These are phyloP conservation scores for Diaporthe sp. DNA, from an alignment of 2,329 filamentous ascomycete genomes.

Conservation along the genomic window DNA sequence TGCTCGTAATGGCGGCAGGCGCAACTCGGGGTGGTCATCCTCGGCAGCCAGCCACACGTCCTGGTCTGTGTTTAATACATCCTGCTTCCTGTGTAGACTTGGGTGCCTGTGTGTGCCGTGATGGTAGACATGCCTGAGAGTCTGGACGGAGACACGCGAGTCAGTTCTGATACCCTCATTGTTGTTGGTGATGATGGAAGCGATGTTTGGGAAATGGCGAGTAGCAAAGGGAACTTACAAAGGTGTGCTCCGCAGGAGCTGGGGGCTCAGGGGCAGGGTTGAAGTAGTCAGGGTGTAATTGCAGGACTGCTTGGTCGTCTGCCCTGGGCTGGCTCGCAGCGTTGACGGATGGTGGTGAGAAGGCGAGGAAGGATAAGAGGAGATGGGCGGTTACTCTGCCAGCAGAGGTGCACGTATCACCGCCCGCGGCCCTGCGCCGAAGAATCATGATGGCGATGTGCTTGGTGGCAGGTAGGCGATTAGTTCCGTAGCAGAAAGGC, in stretches of 20 bases:
- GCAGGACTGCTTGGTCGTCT: constrained; percentile 59
- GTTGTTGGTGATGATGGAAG: neutral
- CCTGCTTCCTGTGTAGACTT: constrained; percentile 79
- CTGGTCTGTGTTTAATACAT: constrained; percentile 70
- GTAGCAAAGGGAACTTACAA: constrained; percentile 53
- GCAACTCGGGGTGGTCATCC: constrained; percentile 65
- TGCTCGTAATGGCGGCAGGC: constrained; percentile 66
- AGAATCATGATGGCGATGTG: constrained; percentile 45
- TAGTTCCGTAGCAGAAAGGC: neutral
- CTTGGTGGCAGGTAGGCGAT: neutral
- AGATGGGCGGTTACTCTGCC: constrained; percentile 73
- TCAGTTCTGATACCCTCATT: neutral
- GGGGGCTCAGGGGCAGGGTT: constrained; percentile 56
- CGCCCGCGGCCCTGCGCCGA: constrained; percentile 44
- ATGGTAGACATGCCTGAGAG: constrained; percentile 90
- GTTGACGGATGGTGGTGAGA: constrained; percentile 59
- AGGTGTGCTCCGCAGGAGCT: constrained; percentile 66
- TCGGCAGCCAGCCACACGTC: constrained; percentile 73
- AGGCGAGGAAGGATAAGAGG: constrained; percentile 76
- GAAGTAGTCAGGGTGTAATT: constrained; percentile 54
- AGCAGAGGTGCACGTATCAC: constrained; percentile 63
- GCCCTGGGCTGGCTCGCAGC: constrained; percentile 45
- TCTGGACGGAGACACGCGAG: constrained; percentile 52
- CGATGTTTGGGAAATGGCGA: constrained; percentile 2
- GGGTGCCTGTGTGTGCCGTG: constrained; percentile 88